Evolutionary conservation across 1,139 yeast species (phyloP).

Genomic region (Sugiyamaella novakii): DNA sequence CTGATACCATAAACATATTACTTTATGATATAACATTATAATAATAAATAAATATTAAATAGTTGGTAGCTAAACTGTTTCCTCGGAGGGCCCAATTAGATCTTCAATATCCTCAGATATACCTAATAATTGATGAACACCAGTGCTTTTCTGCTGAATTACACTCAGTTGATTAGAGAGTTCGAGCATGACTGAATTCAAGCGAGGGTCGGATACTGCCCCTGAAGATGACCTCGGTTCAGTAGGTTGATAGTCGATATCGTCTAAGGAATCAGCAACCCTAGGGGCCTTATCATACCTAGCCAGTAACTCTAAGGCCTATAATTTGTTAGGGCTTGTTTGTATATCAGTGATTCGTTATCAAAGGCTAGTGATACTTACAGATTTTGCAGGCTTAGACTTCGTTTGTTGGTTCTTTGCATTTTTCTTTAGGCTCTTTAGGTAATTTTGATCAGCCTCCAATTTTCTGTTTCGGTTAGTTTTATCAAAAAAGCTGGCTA

Average conservation of each 20-base stretch:
- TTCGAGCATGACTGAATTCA: conserved; percentile 7
- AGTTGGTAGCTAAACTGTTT: not conserved
- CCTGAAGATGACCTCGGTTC: not conserved
- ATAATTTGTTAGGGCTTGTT: too few relatives aligned
- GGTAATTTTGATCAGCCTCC: conserved; percentile 19
- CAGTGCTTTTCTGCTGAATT: not conserved
- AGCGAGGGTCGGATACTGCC: not conserved
- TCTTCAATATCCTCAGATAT: conserved; percentile 7
- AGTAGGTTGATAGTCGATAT: conserved; percentile 1
- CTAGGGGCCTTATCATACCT: not conserved
- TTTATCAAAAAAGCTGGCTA: not conserved
- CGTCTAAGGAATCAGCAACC: conserved; percentile 8
- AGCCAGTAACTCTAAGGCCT: conserved; percentile 9
- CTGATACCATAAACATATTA: too few relatives aligned
- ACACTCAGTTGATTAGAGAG: not conserved
- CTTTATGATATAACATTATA: too few relatives aligned
- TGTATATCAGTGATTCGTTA: too few relatives aligned
- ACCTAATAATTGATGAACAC: not conserved
- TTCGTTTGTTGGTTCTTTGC: conserved; percentile 5
- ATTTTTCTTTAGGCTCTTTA: conserved; percentile 13
- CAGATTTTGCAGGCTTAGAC: conserved; percentile 2
- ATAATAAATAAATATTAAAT: conserved; percentile 6
- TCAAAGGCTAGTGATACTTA: not conserved
- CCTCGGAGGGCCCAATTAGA: conserved; percentile 5
- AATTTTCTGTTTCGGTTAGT: conserved; percentile 17